A percentile compares a stretch with the other conserved stretches of the same genome.
These are phyloP conservation scores for Scleroderma citrinum DNA, from an alignment of 768 basidiomycete species.

Conservation along the genomic window DNA sequence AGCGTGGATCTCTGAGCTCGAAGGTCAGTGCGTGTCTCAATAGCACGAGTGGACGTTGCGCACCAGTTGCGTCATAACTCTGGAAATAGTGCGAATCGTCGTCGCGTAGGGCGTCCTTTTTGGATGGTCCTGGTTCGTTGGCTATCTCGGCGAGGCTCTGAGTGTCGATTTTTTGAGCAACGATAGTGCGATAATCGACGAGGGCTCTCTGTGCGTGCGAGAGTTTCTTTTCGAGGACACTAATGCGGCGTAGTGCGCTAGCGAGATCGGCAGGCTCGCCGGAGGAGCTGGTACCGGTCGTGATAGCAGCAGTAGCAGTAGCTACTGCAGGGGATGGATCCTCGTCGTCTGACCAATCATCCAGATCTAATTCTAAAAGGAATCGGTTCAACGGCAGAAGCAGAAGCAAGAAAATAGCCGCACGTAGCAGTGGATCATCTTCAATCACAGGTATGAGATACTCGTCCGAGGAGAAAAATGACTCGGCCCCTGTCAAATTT, in stretches of 20 bases:
- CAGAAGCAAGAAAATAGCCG: slow-evolving; percentile 20
- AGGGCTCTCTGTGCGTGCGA: slow-evolving; percentile 54
- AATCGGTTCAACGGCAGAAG: neutral
- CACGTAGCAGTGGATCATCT: slow-evolving; percentile 88
- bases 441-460: slow-evolving; percentile 79
- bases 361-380: slow-evolving; percentile 52
- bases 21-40: neutral
- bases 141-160: slow-evolving; percentile 38
- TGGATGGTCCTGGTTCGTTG: slow-evolving; percentile 27
- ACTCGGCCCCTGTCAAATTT: slow-evolving; percentile 50
- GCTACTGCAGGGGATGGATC: slow-evolving; percentile 11
- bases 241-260: slow-evolving; percentile 41
- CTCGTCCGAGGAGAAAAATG: slow-evolving; percentile 66
- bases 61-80: slow-evolving; percentile 85
- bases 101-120: slow-evolving; percentile 42
- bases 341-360: slow-evolving; percentile 73
- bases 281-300: slow-evolving; percentile 4
- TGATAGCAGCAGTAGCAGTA: slow-evolving; percentile 21
- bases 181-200: slow-evolving; percentile 52
- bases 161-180: slow-evolving; percentile 49
- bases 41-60: slow-evolving; percentile 1
- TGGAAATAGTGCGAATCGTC: slow-evolving; percentile 94
- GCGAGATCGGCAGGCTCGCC: slow-evolving; percentile 25
- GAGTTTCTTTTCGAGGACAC: slow-evolving; percentile 57
- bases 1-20: slow-evolving; percentile 79